Conservation (phyloP, 768 basidiomycete genomes). For the Lyophyllum atratum region DNA sequence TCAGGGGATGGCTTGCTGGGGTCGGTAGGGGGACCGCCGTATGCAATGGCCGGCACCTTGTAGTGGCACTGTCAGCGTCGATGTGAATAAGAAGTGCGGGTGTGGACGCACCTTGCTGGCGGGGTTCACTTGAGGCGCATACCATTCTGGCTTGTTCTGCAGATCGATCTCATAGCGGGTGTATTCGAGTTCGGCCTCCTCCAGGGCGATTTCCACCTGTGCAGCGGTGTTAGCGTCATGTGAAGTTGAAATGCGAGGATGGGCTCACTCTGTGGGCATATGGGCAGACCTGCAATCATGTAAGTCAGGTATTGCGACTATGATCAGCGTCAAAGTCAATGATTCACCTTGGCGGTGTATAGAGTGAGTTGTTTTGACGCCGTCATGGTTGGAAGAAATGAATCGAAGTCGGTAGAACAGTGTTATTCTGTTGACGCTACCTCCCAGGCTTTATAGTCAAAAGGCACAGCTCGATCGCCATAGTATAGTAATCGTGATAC, state of each 20-base stretch:
- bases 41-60: slow-evolving; percentile 61
- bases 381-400: not conserved
- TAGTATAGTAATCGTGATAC: too few species aligned
- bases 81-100: too few species aligned
- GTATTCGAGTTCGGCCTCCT: slow-evolving; percentile 51
- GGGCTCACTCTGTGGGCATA: slow-evolving; percentile 55
- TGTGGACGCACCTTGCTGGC: slow-evolving; percentile 58
- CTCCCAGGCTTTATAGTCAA: too few species aligned
- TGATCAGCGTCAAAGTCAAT: not conserved
- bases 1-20: slow-evolving; percentile 60
- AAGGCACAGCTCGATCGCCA: too few species aligned
- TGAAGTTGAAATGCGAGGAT: not conserved
- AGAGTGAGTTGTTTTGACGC: slow-evolving; percentile 12
- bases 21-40: slow-evolving; percentile 59
- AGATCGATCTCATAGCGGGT: slow-evolving; percentile 61
- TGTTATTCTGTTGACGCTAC: too few species aligned
- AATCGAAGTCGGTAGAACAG: too few species aligned
- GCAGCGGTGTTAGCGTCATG: not conserved
- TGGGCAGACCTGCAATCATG: slow-evolving; percentile 48
- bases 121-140: slow-evolving; percentile 63
- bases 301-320: too few species aligned
- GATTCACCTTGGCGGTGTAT: slow-evolving; percentile 12
- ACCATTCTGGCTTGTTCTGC: slow-evolving; percentile 70
- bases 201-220: slow-evolving; percentile 62
- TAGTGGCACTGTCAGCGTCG: not conserved